A percentile compares a stretch with the other conserved stretches of the same genome.
phyloP scores from a whole-genome alignment of 2,329 filamentous ascomycete genomes.

The Penicillium sp. region DNA sequence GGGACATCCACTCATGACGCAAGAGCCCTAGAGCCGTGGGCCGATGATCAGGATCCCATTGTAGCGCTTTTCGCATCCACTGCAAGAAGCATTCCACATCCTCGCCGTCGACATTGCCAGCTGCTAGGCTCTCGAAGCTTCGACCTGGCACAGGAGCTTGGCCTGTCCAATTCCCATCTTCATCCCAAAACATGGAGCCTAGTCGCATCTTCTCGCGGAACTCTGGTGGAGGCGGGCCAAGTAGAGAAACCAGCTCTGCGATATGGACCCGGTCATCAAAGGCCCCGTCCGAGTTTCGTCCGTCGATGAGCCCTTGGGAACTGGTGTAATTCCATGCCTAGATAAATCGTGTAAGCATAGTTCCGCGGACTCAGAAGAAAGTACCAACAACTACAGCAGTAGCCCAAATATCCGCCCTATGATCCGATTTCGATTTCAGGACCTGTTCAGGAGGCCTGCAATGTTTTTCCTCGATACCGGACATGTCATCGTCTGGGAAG shows the following conservation, averaged over 20 bases:
- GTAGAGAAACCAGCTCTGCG: slow-evolving; percentile 25
- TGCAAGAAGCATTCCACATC: slow-evolving; percentile 27
- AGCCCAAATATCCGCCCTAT: neutral
- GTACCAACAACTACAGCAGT: neutral
- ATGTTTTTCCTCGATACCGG: neutral
- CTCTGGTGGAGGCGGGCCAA: slow-evolving; percentile 17
- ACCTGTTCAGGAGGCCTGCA: slow-evolving; percentile 2
- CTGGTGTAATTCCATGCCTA: slow-evolving; percentile 8
- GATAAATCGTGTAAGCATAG: neutral
- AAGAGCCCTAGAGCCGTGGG: slow-evolving; percentile 38
- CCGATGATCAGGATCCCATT: slow-evolving; percentile 29
- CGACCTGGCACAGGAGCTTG: slow-evolving; percentile 19
- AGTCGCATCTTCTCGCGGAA: slow-evolving; percentile 19
- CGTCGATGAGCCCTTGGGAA: slow-evolving; percentile 10
- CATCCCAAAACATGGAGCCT: slow-evolving; percentile 26
- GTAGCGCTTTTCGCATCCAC: slow-evolving; percentile 31
- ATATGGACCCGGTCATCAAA: slow-evolving; percentile 26
- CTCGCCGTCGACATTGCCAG: slow-evolving; percentile 19
- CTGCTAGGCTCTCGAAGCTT: slow-evolving; percentile 10
- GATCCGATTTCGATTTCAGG: neutral
- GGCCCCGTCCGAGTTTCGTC: slow-evolving; percentile 20
- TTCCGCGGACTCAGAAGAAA: too few species aligned
- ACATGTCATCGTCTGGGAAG: neutral
- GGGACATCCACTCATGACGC: slow-evolving; percentile 40
- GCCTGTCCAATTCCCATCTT: slow-evolving; percentile 23